Evolutionary conservation across 306 rosid species (phyloP).

Genomic region (Vigna angularis): DNA sequence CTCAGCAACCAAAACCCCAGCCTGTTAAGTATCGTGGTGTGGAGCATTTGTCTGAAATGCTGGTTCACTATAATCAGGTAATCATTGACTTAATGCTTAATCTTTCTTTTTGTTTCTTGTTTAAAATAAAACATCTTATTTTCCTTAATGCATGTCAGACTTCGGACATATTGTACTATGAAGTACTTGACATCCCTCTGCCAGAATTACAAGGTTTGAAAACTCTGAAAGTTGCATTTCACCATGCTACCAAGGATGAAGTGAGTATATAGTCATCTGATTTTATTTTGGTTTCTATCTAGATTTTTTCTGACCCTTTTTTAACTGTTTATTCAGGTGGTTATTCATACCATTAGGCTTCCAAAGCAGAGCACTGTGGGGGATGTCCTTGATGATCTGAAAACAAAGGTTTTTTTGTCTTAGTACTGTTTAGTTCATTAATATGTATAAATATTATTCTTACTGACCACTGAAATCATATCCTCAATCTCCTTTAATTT

Average conservation of each 20-base stretch:
- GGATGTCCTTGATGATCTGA: conserved; percentile 85
- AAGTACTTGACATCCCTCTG: conserved; percentile 91
- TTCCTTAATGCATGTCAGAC: conserved; percentile 59
- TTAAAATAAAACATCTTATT: conserved; percentile 26
- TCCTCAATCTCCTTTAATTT: conserved; percentile 7
- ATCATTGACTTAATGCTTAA: conserved; percentile 40
- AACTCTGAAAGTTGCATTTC: conserved; percentile 89
- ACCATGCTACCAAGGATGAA: conserved; percentile 87
- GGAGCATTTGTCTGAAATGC: conserved; percentile 87
- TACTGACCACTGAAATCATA: conserved; percentile 8
- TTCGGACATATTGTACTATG: conserved; percentile 85
- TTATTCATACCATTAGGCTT: conserved; percentile 81
- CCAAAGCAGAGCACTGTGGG: conserved; percentile 94
- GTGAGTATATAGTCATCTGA: conserved; percentile 56
- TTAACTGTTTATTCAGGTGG: conserved; percentile 59
- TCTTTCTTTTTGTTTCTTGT: conserved; percentile 33
- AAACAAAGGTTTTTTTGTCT: conserved; percentile 66
- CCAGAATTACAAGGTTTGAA: conserved; percentile 93
- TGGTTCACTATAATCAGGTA: conserved; percentile 93
- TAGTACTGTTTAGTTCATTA: conserved; percentile 12
- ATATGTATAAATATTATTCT: conserved; percentile 13
- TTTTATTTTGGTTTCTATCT: conserved; percentile 35
- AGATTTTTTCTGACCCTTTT: background rate
- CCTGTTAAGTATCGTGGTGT: conserved; percentile 87
- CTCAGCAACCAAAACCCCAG: conserved; percentile 95